phyloP scores from a whole-genome alignment of 768 basidiomycete species.

The Rhodosporidiobolus sp. region DNA sequence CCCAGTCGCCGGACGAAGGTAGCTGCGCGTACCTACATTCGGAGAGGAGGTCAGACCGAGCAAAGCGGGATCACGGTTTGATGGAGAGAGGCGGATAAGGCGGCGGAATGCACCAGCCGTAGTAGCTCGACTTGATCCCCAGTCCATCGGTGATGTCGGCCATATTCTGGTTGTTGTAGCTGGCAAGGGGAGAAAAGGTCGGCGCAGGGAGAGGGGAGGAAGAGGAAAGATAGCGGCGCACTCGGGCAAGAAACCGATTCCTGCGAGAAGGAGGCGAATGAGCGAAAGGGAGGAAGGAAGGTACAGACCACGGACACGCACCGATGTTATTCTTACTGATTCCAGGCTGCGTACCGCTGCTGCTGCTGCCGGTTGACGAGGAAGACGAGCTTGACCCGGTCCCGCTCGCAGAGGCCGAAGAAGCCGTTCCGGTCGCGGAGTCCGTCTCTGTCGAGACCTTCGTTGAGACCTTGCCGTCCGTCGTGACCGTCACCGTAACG shows the following conservation, averaged over 20 bases:
- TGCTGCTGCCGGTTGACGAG: not conserved
- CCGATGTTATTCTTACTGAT: not conserved
- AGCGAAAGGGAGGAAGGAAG: not conserved
- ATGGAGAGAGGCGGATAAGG: no score
- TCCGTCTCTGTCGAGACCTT: not conserved
- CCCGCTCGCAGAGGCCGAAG: no score
- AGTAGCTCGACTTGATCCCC: constrained; percentile 15
- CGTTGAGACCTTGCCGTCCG: not conserved
- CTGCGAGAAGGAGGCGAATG: constrained; percentile 9
- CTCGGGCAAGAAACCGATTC: constrained; percentile 31
- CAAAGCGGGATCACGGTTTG: accelerated
- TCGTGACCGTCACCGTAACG: not conserved
- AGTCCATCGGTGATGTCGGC: constrained; percentile 16
- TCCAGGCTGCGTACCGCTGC: not conserved
- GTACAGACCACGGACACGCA: not conserved
- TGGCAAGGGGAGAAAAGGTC: not conserved
- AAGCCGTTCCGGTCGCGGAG: not conserved
- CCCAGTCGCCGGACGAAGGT: constrained; percentile 22
- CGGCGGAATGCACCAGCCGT: constrained; percentile 8
- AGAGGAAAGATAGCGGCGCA: not conserved
- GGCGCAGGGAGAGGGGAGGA: not conserved
- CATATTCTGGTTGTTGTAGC: constrained; percentile 18
- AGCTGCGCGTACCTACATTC: constrained; percentile 16
- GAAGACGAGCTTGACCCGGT: not conserved
- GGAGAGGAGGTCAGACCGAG: not conserved